Conservation (phyloP, 2,329 filamentous ascomycete genomes). For the Claviceps citrina region DNA sequence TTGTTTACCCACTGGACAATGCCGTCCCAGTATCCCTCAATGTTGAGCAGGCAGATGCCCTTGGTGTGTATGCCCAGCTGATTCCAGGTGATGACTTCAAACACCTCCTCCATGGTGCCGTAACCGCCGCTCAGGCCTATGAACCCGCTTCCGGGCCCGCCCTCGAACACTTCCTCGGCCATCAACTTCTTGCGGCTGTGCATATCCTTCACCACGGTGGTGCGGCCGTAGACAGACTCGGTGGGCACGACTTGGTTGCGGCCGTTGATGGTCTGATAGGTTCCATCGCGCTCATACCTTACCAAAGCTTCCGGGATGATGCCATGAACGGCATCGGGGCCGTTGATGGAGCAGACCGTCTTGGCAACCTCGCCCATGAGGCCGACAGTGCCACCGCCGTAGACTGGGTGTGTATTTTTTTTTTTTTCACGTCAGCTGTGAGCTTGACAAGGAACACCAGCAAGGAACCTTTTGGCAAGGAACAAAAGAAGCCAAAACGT, state of each 20-base stretch:
- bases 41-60: constrained; percentile 69
- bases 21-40: constrained; percentile 85
- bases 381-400: constrained; percentile 85
- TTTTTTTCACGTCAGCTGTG: no score
- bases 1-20: constrained; percentile 67
- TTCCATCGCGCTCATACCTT: constrained; percentile 55
- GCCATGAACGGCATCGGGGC: constrained; percentile 72
- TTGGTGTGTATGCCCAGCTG: constrained; percentile 80
- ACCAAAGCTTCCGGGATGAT: constrained; percentile 83
- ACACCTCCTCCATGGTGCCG: constrained; percentile 90
- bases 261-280: constrained; percentile 30
- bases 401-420: constrained; percentile 39
- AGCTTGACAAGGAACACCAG: no score
- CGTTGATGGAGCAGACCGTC: constrained; percentile 68
- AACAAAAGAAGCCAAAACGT: constrained; percentile 9
- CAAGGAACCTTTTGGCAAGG: no score
- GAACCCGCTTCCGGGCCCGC: constrained; percentile 74
- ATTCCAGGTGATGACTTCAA: constrained; percentile 87
- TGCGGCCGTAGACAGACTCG: constrained; percentile 56
- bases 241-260: constrained; percentile 45
- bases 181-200: constrained; percentile 90
- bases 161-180: constrained; percentile 71
- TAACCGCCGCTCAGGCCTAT: constrained; percentile 80
- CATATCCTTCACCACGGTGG: constrained; percentile 88
- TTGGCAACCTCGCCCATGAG: constrained; percentile 91